Evolutionary conservation across 2,329 filamentous ascomycete species (phyloP), one percentile per base, ranked within the genome.

Genomic region (Pestalotiopsis sp.): DNA sequence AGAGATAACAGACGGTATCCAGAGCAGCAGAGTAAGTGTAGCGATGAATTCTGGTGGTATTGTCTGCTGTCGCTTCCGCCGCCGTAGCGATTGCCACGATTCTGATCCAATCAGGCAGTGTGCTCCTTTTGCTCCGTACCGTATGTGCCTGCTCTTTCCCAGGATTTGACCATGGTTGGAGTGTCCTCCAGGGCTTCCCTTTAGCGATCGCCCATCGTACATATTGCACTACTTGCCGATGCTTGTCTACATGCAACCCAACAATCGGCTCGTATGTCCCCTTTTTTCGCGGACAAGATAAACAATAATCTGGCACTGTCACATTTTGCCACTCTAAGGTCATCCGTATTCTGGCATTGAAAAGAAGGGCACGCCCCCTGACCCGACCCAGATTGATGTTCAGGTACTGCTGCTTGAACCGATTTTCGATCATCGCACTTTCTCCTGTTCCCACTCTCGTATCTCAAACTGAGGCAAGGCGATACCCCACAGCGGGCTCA

Each of bases 391-490:
- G 31, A 36, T 62, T 36, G 31, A 36, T 36, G 31, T 36, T 62
- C 59, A 39, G 59, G 36, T 39, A 20, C 31, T 36, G 31, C 31
- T 36, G 31, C 31, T 36, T 36, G 31, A 36, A 36, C 31, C 27
- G 59, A 39, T 36, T 20, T 62, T 58, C 68, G 58, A 57, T 39
- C 41, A 58, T 59, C 64, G 45, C 52, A 66, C 65, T 66, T 45
- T 68, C 63, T 57, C 63, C 63, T 58, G 61, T 45, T 64, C 20
- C 61, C 61, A 64, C 61, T 20, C 61, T 64, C 61, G 61, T 64
- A 64, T 64, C 61, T 64, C 61, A 45, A 64, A 39, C 39, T 64
- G 39, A 64, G 61, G 61, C 61, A 64, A 31, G 36, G 45, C 45
- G 45, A 45, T 23, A 49, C 36, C 20, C 61, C 61, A 64, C 61